Evolutionary conservation across 2,329 filamentous ascomycete genomes (phyloP).

Genomic region (Lasiodiplodia sp.): DNA sequence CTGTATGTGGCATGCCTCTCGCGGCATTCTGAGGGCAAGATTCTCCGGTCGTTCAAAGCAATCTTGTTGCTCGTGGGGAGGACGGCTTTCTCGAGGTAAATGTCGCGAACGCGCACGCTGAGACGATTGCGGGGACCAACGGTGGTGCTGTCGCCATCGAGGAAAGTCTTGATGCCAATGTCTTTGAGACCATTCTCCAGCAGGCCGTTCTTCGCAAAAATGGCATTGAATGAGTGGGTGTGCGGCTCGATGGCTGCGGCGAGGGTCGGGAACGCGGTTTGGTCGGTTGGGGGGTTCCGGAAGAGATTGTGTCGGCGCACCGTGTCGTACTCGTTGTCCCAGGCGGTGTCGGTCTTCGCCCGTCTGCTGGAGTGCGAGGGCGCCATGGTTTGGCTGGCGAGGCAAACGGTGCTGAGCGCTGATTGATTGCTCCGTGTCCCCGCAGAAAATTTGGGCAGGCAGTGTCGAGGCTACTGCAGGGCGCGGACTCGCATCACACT

Average conservation of each 20-base stretch:
- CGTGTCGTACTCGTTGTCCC: constrained; percentile 87
- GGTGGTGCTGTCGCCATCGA: constrained; percentile 78
- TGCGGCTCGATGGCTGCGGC: constrained; percentile 88
- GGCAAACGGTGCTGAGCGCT: not conserved
- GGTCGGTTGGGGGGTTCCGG: constrained; percentile 84
- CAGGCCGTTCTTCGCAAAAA: constrained; percentile 77
- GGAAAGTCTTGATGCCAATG: constrained; percentile 86
- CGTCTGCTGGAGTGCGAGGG: constrained; percentile 33
- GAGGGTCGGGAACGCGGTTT: constrained; percentile 85
- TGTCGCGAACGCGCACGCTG: constrained; percentile 77
- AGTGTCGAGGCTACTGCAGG: constrained; percentile 8
- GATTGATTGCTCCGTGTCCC: not conserved
- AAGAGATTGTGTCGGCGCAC: constrained; percentile 88
- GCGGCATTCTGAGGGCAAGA: constrained; percentile 90
- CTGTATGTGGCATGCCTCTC: constrained; percentile 92
- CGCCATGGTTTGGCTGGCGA: constrained; percentile 10
- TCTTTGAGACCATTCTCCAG: constrained; percentile 81
- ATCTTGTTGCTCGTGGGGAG: constrained; percentile 85
- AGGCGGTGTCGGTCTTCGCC: constrained; percentile 62
- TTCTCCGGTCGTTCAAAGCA: constrained; percentile 78
- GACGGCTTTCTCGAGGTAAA: constrained; percentile 82
- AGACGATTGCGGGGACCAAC: constrained; percentile 74
- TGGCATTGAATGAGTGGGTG: constrained; percentile 92
- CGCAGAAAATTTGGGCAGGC: constrained; percentile 1
- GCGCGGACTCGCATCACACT: constrained; percentile 9